Evolutionary conservation across 768 basidiomycete genomes (phyloP), one percentile per base, ranked within the genome.

Genomic region (Tricholoma bakamatsutake): DNA sequence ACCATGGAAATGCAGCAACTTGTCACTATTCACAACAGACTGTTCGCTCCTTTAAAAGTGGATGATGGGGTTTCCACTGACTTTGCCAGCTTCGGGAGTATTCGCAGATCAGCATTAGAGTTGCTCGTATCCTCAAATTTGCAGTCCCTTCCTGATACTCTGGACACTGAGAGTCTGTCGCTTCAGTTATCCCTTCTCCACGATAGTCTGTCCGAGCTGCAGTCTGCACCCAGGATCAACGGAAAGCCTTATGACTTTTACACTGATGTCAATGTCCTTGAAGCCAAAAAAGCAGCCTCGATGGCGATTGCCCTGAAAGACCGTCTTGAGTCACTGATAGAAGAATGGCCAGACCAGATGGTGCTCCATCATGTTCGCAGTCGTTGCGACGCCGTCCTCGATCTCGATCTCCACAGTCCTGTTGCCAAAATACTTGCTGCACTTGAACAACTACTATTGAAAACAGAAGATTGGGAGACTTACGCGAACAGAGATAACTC

Each of bases 281-380:
- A 97, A 68, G 76, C 82, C 34, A 81, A 75, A 56, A 90, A 82
- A 66, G 86, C 79, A 0, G 71, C 80, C 3, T 66, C 64, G 0
- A 66, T 87, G 12, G 66, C 96, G 8, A 61, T 64, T 4, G 62
- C 73, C 4, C 75, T 96, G 17, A 74, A 74, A 46, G 55, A 55
- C 3, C 81, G 85, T 1, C 74, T 98, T 28, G 62, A 72, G 12
- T 56, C 34, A 2, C 75, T 97, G 17, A 77, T 87, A 24, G 71
- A 76, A 57, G 87, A 93, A 61, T 99, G 93, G 94, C 96, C 97
- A 0, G 96, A 98, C 59, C 97, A 99, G 68, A 93, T 95, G 88
- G 91, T 98, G 8, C 76, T 97, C n/a, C 89, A 88, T 28, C 86
- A 96, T 66, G 78, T 99, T 34, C 74, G 76, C 34, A 80, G 80